These are phyloP conservation scores for Syzygium syzygioides DNA, from an alignment of 441 rosid species.

Conservation along the genomic window DNA sequence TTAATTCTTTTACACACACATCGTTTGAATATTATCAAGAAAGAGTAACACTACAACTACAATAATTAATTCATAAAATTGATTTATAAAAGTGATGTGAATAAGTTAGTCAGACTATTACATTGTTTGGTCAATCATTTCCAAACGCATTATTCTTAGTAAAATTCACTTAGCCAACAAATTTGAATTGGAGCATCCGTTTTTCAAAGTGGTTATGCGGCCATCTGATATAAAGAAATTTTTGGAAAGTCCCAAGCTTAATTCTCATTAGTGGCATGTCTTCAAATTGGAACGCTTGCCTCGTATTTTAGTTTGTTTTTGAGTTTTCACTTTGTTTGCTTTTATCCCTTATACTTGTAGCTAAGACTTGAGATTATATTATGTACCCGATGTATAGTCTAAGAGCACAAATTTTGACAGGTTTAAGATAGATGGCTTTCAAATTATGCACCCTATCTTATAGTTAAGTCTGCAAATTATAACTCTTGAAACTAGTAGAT, in stretches of 20 bases:
- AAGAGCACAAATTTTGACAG: neutral
- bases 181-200: no score
- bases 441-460: fast-evolving
- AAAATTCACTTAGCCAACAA: neutral
- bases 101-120: no score
- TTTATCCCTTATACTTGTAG: neutral
- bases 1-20: no score
- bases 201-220: no score
- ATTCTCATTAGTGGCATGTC: neutral
- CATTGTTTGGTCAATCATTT: no score
- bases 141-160: neutral
- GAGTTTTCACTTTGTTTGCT: neutral
- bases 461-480: fast-evolving
- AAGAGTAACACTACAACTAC: no score
- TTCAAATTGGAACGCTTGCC: neutral
- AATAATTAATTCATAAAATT: no score
- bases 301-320: no score
- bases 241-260: neutral
- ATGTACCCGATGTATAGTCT: neutral
- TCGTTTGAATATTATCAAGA: no score
- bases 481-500: no score
- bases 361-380: neutral
- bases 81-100: no score
- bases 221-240: neutral
- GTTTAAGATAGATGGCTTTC: neutral